Evolutionary conservation across 495 filamentous ascomycete species (phyloP).

Genomic region (Podospora conica): DNA sequence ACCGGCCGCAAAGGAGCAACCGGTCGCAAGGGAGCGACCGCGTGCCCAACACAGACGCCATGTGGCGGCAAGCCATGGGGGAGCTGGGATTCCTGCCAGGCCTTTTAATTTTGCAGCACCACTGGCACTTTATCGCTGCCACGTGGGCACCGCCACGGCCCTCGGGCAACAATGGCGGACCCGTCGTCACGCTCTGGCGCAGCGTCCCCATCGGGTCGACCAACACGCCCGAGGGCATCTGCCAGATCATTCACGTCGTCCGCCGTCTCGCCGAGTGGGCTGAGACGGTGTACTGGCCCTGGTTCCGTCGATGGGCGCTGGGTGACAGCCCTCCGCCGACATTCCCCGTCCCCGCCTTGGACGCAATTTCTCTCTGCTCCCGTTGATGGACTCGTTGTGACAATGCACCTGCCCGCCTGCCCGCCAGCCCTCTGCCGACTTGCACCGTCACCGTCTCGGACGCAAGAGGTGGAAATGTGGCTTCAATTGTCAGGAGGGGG

Average conservation of each 20-base stretch:
- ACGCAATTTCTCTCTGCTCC: no score
- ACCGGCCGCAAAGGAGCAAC: background rate
- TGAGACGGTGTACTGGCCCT: background rate
- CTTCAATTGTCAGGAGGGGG: no score
- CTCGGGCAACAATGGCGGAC: background rate
- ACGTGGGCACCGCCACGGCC: background rate
- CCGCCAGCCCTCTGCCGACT: no score
- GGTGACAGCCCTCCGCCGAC: background rate
- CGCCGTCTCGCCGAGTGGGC: background rate
- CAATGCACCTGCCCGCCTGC: no score
- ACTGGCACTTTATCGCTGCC: background rate
- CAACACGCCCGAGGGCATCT: background rate
- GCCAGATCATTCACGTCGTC: background rate
- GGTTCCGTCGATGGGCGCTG: background rate
- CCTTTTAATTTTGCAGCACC: background rate
- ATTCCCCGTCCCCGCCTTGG: no score
- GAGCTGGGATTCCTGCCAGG: background rate
- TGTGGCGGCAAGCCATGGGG: background rate
- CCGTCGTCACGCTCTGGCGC: background rate
- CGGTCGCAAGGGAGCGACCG: background rate
- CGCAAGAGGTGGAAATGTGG: no score
- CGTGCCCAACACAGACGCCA: background rate
- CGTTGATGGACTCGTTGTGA: no score
- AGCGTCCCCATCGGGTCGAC: background rate
- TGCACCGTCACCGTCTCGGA: no score